Conservation (phyloP, 2,329 filamentous ascomycete genomes). For the Leptosphaerulina australis region DNA sequence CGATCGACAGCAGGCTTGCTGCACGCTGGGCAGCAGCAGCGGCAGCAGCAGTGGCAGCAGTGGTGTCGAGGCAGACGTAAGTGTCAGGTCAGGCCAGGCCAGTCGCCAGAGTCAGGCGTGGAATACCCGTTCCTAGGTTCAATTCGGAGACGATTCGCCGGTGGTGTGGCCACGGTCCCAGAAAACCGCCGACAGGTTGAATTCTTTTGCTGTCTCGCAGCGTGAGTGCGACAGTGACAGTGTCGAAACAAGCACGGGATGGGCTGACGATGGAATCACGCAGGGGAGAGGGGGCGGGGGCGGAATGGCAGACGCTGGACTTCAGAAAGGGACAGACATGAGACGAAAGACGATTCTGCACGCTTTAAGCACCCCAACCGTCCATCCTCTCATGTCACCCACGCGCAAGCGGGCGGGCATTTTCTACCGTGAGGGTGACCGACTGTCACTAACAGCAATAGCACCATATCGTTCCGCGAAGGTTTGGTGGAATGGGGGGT, state of each 20-base stretch:
- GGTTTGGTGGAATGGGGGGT: slow-evolving; percentile 14
- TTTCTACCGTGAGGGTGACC: slow-evolving; percentile 18
- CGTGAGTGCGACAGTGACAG: slow-evolving; percentile 11
- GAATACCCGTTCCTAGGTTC: slow-evolving; percentile 14
- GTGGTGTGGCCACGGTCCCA: background rate
- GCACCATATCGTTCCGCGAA: slow-evolving; percentile 26
- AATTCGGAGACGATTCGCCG: slow-evolving; percentile 10
- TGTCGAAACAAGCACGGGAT: slow-evolving; percentile 31
- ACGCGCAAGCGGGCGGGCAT: slow-evolving; percentile 12
- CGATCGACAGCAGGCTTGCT: slow-evolving; percentile 38
- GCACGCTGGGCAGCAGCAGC: slow-evolving; percentile 27
- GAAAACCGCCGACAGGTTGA: slow-evolving; percentile 15
- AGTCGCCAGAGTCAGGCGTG: slow-evolving; percentile 15
- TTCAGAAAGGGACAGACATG: slow-evolving; percentile 32
- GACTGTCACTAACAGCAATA: slow-evolving; percentile 17
- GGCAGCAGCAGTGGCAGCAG: no score
- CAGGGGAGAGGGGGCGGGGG: slow-evolving; percentile 28
- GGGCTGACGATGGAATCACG: slow-evolving; percentile 34
- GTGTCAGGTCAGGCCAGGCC: slow-evolving; percentile 19
- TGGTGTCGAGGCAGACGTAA: slow-evolving; percentile 15
- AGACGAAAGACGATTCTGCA: slow-evolving; percentile 39
- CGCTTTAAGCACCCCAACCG: slow-evolving; percentile 33
- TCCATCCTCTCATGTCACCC: slow-evolving; percentile 37
- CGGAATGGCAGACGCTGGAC: slow-evolving; percentile 28
- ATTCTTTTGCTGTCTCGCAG: background rate